Evolutionary conservation across 2,329 filamentous ascomycete genomes (phyloP).

Genomic region (Aspergillus fructus): DNA sequence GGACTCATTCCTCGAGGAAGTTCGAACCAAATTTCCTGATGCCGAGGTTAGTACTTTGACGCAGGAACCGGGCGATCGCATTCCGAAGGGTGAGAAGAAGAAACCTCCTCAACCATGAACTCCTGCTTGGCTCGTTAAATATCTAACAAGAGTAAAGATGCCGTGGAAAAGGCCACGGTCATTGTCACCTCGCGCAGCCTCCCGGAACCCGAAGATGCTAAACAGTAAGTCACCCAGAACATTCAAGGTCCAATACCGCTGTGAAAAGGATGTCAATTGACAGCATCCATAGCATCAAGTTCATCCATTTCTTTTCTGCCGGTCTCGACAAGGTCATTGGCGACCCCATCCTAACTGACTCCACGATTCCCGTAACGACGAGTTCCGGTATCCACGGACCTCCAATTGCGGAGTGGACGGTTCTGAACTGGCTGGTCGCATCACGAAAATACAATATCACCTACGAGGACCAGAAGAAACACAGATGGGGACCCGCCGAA

Average conservation of each 20-base stretch:
- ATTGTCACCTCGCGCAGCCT: constrained; percentile 27
- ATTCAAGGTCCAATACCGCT: neutral
- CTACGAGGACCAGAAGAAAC: constrained; percentile 59
- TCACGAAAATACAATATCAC: constrained; percentile 55
- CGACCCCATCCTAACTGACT: constrained; percentile 55
- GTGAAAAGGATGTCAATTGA: neutral
- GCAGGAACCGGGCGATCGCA: constrained; percentile 11
- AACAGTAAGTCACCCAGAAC: constrained; percentile 19
- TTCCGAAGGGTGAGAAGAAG: constrained; percentile 24
- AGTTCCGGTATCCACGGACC: constrained; percentile 60
- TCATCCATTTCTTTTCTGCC: constrained; percentile 59
- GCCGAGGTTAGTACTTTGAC: constrained; percentile 21
- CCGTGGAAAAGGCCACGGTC: constrained; percentile 24
- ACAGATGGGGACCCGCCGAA: constrained; percentile 46
- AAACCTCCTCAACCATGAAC: neutral
- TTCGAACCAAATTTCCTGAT: constrained; percentile 24
- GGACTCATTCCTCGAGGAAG: constrained; percentile 12
- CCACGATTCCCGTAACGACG: constrained; percentile 55
- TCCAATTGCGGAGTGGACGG: constrained; percentile 66
- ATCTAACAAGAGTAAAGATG: constrained; percentile 15
- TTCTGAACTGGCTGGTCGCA: constrained; percentile 61
- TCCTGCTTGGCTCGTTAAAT: neutral
- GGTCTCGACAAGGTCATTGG: constrained; percentile 56
- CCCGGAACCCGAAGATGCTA: constrained; percentile 27
- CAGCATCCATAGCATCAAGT: constrained; percentile 34